phyloP scores from a whole-genome alignment of 2,329 filamentous ascomycete genomes.

The Diaporthe vaccinii region DNA sequence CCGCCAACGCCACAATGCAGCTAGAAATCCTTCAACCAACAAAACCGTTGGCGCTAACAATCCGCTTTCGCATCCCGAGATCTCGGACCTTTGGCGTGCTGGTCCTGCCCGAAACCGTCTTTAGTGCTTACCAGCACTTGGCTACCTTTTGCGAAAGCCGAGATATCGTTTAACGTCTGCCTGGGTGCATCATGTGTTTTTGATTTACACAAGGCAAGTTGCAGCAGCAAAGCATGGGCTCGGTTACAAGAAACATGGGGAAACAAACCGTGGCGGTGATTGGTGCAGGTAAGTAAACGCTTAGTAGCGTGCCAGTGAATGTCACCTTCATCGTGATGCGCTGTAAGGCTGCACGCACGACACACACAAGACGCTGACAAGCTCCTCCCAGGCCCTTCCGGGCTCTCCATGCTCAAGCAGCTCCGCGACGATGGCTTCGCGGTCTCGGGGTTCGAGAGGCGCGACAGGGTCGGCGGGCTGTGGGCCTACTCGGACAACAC shows the following conservation, averaged over 20 bases:
- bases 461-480: conserved; percentile 56
- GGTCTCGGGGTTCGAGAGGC: conserved; percentile 58
- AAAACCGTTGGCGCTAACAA: conserved; percentile 11
- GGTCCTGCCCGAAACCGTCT: too few relatives aligned
- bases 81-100: neutral
- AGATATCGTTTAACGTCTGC: neutral
- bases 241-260: conserved; percentile 29
- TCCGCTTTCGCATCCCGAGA: neutral
- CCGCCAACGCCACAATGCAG: neutral
- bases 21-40: conserved; percentile 15
- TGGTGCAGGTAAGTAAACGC: conserved; percentile 39
- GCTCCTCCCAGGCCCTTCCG: conserved; percentile 27
- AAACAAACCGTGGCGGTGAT: conserved; percentile 36
- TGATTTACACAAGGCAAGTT: neutral
- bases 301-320: neutral
- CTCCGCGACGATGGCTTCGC: conserved; percentile 60
- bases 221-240: neutral
- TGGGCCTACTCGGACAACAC: conserved; percentile 57
- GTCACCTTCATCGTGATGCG: neutral
- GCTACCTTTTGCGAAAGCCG: neutral
- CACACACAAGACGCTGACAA: neutral
- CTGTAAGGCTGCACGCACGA: neutral
- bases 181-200: neutral
- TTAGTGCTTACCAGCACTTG: neutral
- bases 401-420: conserved; percentile 54